These are phyloP conservation scores for Trypanosoma congolense DNA, from an alignment of 208 protist genomes.

Conservation along the genomic window DNA sequence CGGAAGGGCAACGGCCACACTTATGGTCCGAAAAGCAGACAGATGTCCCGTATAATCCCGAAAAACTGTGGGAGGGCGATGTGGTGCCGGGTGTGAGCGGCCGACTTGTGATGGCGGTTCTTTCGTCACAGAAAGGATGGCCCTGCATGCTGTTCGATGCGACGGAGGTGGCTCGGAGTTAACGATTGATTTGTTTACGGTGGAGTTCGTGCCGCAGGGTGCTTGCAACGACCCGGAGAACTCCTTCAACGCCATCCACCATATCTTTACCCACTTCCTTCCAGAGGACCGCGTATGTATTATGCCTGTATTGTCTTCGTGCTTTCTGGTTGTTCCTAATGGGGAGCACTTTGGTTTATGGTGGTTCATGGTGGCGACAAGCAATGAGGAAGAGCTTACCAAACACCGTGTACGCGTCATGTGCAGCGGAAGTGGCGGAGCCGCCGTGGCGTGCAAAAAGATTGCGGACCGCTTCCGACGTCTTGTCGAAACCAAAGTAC, in stretches of 20 bases:
- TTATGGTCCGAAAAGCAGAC: too few relatives aligned
- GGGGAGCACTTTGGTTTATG: constrained; percentile 33
- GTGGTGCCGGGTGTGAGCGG: too few relatives aligned
- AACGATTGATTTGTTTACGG: constrained; percentile 37
- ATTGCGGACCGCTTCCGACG: constrained; percentile 38
- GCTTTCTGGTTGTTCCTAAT: constrained; percentile 55
- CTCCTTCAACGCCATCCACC: constrained; percentile 37
- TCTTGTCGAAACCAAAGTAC: constrained; percentile 59
- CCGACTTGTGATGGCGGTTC: too few relatives aligned
- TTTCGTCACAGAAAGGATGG: too few relatives aligned
- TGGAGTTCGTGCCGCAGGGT: constrained; percentile 74
- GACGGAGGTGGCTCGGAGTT: too few relatives aligned
- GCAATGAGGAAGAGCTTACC: not conserved
- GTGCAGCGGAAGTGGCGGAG: constrained; percentile 35
- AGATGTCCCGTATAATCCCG: too few relatives aligned
- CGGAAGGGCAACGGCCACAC: too few relatives aligned
- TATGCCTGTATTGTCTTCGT: constrained; percentile 29
- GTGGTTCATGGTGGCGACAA: constrained; percentile 62
- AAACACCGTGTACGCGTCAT: constrained; percentile 19
- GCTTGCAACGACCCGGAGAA: constrained; percentile 44
- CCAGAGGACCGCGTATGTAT: constrained; percentile 80
- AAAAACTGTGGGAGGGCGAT: too few relatives aligned
- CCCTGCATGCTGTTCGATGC: too few relatives aligned
- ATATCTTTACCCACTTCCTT: constrained; percentile 66
- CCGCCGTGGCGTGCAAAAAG: constrained; percentile 5